Evolutionary conservation across 148 eudicot genomes (phyloP), one percentile per base, ranked within the genome.

Genomic region (Oxyria digyna): DNA sequence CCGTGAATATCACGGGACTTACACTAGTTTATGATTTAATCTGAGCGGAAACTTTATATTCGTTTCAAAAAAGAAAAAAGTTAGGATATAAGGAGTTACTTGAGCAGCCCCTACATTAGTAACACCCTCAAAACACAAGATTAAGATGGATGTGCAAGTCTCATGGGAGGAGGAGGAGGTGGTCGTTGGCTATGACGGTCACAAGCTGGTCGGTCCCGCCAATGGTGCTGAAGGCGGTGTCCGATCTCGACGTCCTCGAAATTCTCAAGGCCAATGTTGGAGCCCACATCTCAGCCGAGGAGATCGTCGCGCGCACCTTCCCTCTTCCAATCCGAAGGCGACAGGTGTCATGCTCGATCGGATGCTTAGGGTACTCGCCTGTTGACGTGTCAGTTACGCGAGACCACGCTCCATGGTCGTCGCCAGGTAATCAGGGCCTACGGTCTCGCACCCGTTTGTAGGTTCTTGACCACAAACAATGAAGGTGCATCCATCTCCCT

Each of bases 181-280:
- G 75, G 67, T 72, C 89, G 0, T 88, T 79, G 57, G 96, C 99
- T 24, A 94, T 90, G 92, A 83, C 87, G 43, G 37, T 91, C 35
- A 88, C 93, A 1, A 83, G 86, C 67, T 85, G 89, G 8, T 86
- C 97, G 0, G 96, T 94, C 31, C 91, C 89, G 0, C 92, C 99
- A 43, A 90, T 90, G 97, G 90, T 88, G 3, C 69, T 94, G 13
- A 90, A 88, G 69, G 75, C 96, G 12, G 83, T 91, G 52, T 74
- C 90, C 0, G 99, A 94, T 76, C 96, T 94, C 6, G 97, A 88
- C 67, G 86, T 90, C 40, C 85, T 94, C 0, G 97, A 94, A 78
- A 85, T 82, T 68, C 83, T 90, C 21, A 85, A 83, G 7, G 78
- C n/a, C n/a, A n/a, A n/a, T n/a, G n/a, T n/a, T n/a, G n/a, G n/a